Evolutionary conservation across 371 early-diverging fungal species (phyloP).

Genomic region (Lichtheimia ramosa): DNA sequence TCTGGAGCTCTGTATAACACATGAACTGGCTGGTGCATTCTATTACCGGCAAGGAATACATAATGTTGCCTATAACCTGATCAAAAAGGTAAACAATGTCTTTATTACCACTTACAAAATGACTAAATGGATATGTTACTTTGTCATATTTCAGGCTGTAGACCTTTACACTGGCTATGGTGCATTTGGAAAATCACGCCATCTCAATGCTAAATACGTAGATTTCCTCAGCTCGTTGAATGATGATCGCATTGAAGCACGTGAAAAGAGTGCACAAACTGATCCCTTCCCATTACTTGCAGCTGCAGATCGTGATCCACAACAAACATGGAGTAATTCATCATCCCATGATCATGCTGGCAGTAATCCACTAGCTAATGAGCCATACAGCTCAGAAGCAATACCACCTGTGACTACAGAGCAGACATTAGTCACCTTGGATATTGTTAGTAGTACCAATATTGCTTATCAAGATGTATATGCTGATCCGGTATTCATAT

Average conservation of each 20-base stretch:
- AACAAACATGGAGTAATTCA: conserved; percentile 27
- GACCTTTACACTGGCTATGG: conserved; percentile 28
- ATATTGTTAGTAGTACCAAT: conserved; percentile 33
- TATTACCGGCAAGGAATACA: conserved; percentile 31
- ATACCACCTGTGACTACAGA: conserved; percentile 42
- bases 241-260: conserved; percentile 28
- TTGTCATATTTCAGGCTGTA: conserved; percentile 14
- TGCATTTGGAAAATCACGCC: conserved; percentile 41
- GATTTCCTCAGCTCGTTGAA: conserved; percentile 22
- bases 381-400: too few species aligned
- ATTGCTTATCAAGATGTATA: neutral
- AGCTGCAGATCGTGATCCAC: conserved; percentile 2
- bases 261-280: conserved; percentile 39
- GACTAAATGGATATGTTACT: too few species aligned
- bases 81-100: conserved; percentile 24
- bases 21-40: conserved; percentile 41
- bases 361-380: too few species aligned
- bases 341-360: too few species aligned
- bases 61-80: conserved; percentile 34
- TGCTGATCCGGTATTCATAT: neutral
- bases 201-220: conserved; percentile 26
- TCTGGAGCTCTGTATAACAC: conserved; percentile 31
- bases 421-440: conserved; percentile 40
- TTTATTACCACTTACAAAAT: too few species aligned
- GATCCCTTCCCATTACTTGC: conserved; percentile 39